Conservation (phyloP, 2,329 filamentous ascomycete species). For the Fusarium virguliforme region DNA sequence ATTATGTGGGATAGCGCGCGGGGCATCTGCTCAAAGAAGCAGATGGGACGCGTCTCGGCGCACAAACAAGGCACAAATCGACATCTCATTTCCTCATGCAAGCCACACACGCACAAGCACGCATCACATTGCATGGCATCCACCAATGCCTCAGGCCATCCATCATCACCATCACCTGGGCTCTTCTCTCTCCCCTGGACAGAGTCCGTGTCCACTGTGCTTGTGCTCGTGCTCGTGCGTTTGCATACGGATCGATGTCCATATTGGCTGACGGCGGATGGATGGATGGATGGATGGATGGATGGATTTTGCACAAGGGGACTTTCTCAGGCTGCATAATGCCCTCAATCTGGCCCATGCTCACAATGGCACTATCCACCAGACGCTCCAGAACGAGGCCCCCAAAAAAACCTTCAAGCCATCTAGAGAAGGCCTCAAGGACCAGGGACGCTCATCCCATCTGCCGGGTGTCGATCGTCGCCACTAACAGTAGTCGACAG, state of each 20-base stretch:
- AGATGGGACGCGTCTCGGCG: slow-evolving; percentile 29
- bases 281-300: too few species aligned
- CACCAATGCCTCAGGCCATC: slow-evolving; percentile 24
- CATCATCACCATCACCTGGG: not conserved
- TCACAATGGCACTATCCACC: slow-evolving; percentile 23
- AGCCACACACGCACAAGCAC: slow-evolving; percentile 48
- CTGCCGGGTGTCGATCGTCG: slow-evolving; percentile 44
- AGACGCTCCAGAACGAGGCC: slow-evolving; percentile 28
- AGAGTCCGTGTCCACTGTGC: slow-evolving; percentile 27
- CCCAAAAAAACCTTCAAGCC: slow-evolving; percentile 21
- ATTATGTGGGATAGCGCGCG: slow-evolving; percentile 38
- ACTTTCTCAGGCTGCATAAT: slow-evolving; percentile 40
- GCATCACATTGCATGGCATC: slow-evolving; percentile 27
- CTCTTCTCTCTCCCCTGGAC: not conserved
- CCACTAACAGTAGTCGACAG: slow-evolving; percentile 35
- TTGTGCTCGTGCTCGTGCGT: slow-evolving; percentile 35
- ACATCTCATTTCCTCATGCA: slow-evolving; percentile 51
- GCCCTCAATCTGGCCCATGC: slow-evolving; percentile 32
- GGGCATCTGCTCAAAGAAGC: slow-evolving; percentile 31
- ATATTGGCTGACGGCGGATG: slow-evolving; percentile 2
- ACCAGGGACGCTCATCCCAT: slow-evolving; percentile 31
- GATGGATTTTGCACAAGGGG: slow-evolving; percentile 7
- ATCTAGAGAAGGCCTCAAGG: slow-evolving; percentile 25
- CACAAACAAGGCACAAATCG: slow-evolving; percentile 50
- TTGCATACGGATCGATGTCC: slow-evolving; percentile 12